Conservation (phyloP, 2,329 filamentous ascomycete genomes). For the Emergomyces orientalis region DNA sequence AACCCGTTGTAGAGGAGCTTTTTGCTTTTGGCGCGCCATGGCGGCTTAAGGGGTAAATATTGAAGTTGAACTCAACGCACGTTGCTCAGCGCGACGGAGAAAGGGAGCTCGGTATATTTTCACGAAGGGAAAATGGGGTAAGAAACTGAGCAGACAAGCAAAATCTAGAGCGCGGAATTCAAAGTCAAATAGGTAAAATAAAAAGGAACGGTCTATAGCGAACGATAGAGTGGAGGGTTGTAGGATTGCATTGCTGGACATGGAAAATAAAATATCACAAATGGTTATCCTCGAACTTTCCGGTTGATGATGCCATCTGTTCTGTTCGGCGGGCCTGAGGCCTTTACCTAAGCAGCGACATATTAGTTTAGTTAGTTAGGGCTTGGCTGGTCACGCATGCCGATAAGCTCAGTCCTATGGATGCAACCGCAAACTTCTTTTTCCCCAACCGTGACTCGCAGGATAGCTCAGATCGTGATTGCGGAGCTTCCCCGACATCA, state of each 20-base stretch:
- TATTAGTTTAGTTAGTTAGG: no score
- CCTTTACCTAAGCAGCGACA: slow-evolving; percentile 10
- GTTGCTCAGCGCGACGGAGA: neutral
- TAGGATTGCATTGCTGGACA: neutral
- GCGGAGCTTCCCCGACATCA: neutral
- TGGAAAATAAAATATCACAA: neutral
- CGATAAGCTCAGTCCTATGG: neutral
- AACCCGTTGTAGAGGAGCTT: slow-evolving; percentile 54
- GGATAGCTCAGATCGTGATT: neutral
- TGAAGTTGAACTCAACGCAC: neutral
- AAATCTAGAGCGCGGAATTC: neutral
- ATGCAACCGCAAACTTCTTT: neutral
- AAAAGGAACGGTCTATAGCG: neutral
- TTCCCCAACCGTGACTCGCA: neutral
- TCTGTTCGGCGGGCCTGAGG: slow-evolving; percentile 21
- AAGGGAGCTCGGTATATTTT: no score
- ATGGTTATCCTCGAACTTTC: neutral
- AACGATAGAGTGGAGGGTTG: neutral
- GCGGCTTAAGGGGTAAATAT: neutral
- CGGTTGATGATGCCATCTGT: slow-evolving; percentile 30
- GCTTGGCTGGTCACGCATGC: neutral
- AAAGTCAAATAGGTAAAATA: neutral
- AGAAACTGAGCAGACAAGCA: slow-evolving; percentile 13
- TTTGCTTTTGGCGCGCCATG: slow-evolving; percentile 67
- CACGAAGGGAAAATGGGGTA: neutral